phyloP scores from a whole-genome alignment of 202 grass and related monocot species.

The Panicum hallii region DNA sequence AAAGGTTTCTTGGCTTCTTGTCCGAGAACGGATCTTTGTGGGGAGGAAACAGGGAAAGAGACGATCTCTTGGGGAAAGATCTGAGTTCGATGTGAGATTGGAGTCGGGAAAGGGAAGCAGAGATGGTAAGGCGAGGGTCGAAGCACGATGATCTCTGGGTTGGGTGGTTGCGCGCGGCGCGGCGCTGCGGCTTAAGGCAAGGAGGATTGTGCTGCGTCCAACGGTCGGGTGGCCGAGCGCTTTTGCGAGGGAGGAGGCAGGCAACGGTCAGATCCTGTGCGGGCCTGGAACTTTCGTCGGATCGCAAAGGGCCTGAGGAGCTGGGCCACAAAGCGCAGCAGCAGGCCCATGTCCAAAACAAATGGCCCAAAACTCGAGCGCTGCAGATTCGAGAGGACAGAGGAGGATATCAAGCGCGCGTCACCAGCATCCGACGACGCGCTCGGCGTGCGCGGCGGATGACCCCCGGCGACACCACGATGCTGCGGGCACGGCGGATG shows the following conservation, averaged over 20 bases:
- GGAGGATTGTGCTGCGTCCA: conserved; percentile 9
- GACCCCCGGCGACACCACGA: not conserved
- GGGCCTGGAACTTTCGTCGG: not conserved
- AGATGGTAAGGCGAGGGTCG: conserved; percentile 17
- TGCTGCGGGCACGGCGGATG: conserved; percentile 4
- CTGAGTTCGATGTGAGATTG: conserved; percentile 47
- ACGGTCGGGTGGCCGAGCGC: conserved; percentile 47
- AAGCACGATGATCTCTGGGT: conserved; percentile 31
- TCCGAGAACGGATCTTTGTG: conserved; percentile 4
- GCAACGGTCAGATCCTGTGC: conserved; percentile 49
- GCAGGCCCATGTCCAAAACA: not conserved
- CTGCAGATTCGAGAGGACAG: too few relatives aligned
- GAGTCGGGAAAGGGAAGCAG: not conserved
- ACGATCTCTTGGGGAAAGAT: conserved; percentile 22
- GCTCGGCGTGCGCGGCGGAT: not conserved
- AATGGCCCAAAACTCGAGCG: not conserved
- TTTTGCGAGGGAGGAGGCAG: not conserved
- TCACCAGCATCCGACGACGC: not conserved
- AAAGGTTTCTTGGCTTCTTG: not conserved
- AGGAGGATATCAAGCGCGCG: not conserved
- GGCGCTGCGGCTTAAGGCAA: conserved; percentile 18
- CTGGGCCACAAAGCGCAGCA: not conserved
- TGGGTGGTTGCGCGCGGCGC: not conserved
- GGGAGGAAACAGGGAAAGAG: conserved; percentile 3
- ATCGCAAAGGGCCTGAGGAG: not conserved